Base-by-base conservation (phyloP, 495 filamentous ascomycete genomes). In the Xylaria venustula region DNA sequence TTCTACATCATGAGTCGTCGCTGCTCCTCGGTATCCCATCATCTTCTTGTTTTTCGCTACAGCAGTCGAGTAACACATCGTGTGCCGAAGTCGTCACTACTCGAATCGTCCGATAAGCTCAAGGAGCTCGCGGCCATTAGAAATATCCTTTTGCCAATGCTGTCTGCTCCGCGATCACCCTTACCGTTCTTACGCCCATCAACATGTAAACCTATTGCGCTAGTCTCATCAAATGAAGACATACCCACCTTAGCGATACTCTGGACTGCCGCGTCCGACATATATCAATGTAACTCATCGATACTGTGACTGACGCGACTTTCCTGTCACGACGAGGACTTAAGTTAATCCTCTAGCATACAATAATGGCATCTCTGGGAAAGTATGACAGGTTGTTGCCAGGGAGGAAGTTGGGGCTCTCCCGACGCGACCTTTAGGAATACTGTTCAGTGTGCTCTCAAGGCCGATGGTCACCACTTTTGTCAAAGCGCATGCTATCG, bases 121-220 rank as follows among this genome's bases (percentile, higher is more conserved):
- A 41, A 15, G 32, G 55, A 58, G 1, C 17, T 37, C 19, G 14
- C 14, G 44, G 37, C 8, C 40, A 49, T 41, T 58, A n/a, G 41
- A 23, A 88, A 76, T 92, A 91, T 80, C 88, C 90, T 72, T 86
- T 92, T 68, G 90, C 90, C 64, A 90, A 89, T 73, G 90, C 89
- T 58, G 80, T 91, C 75, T 92, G 90, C 81, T 93, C 90, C 74
- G 89, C 89, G 60, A 80, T 93, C 73, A 94, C 90, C 63, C 90
- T 92, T 79, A 90, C 88, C 67, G 84, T 81, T 71, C 81, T 91
- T 67, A 92, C 90, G 57, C 90, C 90, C 63, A 88, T 93, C 66
- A 90, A 94, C 80, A 90, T 93, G 34, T 48, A 90, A 36, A 20
- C 55, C 14, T 23, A 34, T 56, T 34, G 25, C 22, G 7, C 40